phyloP scores from a whole-genome alignment of 768 basidiomycete species.

The Lentinula sp. region DNA sequence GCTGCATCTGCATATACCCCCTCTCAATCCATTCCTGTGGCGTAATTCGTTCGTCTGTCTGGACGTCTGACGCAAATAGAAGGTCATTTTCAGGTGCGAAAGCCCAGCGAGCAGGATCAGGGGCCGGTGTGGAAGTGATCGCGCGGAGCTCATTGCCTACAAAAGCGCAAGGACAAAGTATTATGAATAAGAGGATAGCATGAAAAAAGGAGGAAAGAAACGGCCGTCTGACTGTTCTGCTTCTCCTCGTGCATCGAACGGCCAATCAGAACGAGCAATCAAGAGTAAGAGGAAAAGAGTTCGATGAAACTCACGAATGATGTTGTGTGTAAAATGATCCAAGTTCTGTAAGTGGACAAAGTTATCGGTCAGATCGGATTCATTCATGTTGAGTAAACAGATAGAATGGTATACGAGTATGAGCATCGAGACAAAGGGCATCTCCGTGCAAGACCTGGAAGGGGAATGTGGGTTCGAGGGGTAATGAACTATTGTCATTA shows the following conservation, averaged over 20 bases:
- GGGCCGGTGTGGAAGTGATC: constrained; percentile 52
- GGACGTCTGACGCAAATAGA: constrained; percentile 32
- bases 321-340: constrained; percentile 66
- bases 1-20: constrained; percentile 40
- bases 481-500: background rate
- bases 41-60: constrained; percentile 32
- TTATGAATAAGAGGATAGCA: background rate
- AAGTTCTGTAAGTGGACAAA: constrained; percentile 36
- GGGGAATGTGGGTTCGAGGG: background rate
- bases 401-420: background rate
- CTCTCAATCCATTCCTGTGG: constrained; percentile 55
- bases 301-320: constrained; percentile 42
- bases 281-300: background rate
- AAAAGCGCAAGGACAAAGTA: background rate
- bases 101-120: constrained; percentile 55
- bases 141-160: constrained; percentile 56
- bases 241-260: background rate
- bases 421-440: background rate
- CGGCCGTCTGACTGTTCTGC: background rate
- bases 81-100: constrained; percentile 56
- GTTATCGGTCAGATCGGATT: constrained; percentile 5
- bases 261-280: background rate
- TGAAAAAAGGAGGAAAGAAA: background rate
- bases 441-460: background rate
- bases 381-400: background rate